Evolutionary conservation across 768 basidiomycete species (phyloP), one percentile per base, ranked within the genome.

Genomic region (Kwoniella bestiolae): DNA sequence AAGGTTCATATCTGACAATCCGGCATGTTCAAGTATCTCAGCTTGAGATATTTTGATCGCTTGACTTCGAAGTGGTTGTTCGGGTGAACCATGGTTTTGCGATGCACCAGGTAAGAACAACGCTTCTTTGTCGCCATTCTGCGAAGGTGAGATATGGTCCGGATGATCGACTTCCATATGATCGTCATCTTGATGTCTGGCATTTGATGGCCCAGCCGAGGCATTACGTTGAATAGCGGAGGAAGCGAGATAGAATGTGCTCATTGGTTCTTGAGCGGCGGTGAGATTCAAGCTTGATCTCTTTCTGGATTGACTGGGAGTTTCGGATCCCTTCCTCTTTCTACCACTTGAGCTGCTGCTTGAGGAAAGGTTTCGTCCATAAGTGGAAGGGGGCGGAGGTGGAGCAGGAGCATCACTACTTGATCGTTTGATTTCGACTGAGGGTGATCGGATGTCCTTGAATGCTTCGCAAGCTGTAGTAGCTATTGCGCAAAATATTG

Each of bases 401-500:
- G 12, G 14, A 21, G 52, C 6, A 14, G 52, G 26, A 18, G 23
- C n/a, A 45, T 51, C 34, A 28, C 57, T 57, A n/a, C 26, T 51
- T 6, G 63, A 65, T 44, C 56, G 23, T 25, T 65, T 63, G 47
- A 57, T 34, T 31, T 63, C 62, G 12, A 63, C 34, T 23, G 51
- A 53, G 12, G 49, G 49, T 41, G 49, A 49, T 29, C 56, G 53
- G 18, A 65, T 45, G 25, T 65, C 63, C 28, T 38, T 56, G 49
- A 81, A 79, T 2, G 72, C 74, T 16, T 78, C 75, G 41, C 71
- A 78, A n/a, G 56, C 50, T 18, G 77, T 81, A 5, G 80, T 81
- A 21, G 80, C 80, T 44, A 81, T 81, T 12, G 76, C 74, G 56
- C 76, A 77, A 55, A 77, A 77, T 56, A 77, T 75, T 7, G 64